phyloP scores from a whole-genome alignment of 805 yeast species.

The Saturnispora kantuleensis region DNA sequence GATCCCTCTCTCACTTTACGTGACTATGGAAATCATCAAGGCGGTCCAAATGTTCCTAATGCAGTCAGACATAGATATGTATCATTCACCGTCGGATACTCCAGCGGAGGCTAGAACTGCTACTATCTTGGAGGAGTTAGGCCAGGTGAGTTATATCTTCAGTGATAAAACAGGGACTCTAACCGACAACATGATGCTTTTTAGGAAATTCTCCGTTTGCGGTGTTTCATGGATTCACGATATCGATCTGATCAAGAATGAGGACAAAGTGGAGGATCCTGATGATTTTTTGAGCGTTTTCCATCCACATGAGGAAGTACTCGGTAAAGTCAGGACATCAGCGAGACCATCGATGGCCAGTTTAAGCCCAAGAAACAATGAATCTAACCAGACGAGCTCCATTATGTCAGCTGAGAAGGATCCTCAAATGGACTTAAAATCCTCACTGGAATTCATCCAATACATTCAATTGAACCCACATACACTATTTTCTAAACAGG shows the following conservation, averaged over 20 bases:
- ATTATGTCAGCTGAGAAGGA: conserved; percentile 16
- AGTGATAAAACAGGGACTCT: conserved; percentile 97
- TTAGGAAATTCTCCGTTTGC: conserved; percentile 76
- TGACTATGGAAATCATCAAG: conserved; percentile 92
- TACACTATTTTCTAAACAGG: conserved; percentile 57
- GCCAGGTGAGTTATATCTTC: conserved; percentile 91
- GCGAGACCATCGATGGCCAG: conserved; percentile 56
- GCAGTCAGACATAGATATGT: conserved; percentile 93
- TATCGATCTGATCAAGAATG: conserved; percentile 34
- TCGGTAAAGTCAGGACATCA: conserved; percentile 22
- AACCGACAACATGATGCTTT: conserved; percentile 90
- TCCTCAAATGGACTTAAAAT: conserved; percentile 30
- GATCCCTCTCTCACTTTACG: conserved; percentile 90
- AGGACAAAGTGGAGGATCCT: conserved; percentile 14
- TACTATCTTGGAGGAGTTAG: conserved; percentile 89
- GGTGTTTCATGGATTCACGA: conserved; percentile 90
- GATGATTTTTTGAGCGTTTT: conserved; percentile 11
- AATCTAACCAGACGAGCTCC: conserved; percentile 14
- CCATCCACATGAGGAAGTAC: conserved; percentile 9
- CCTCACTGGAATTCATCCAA: conserved; percentile 57
- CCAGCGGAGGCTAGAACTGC: conserved; percentile 95
- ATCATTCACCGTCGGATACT: conserved; percentile 70
- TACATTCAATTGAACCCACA: conserved; percentile 68
- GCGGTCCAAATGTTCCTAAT: conserved; percentile 72
- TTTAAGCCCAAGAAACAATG: conserved; percentile 13